These are phyloP conservation scores for Phytophthora uliginosa DNA, from an alignment of 352 stramenopile species.

Conservation along the genomic window DNA sequence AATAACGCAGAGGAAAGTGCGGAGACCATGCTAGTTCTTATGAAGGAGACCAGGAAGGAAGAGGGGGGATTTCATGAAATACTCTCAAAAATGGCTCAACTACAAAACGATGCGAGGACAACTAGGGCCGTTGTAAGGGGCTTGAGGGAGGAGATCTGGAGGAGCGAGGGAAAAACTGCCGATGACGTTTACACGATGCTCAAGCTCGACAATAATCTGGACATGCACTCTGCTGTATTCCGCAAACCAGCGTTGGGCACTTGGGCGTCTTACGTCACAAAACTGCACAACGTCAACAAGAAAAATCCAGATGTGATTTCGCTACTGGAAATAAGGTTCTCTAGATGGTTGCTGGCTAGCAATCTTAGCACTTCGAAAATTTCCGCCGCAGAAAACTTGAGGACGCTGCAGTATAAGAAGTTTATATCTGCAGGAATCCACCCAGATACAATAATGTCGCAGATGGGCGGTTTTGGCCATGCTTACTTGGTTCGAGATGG, in stretches of 20 bases:
- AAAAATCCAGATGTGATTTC: background rate
- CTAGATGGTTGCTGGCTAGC: background rate
- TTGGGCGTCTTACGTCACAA: constrained; percentile 2
- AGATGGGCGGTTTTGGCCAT: too few species aligned
- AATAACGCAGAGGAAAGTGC: too few species aligned
- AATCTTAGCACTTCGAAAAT: background rate
- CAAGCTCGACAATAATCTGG: background rate
- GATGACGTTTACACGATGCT: constrained; percentile 9
- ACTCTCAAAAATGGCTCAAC: background rate
- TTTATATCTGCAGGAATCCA: background rate
- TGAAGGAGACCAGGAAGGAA: background rate
- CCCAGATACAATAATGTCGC: background rate
- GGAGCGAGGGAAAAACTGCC: background rate
- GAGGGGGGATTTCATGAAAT: background rate
- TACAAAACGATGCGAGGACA: background rate
- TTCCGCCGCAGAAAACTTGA: background rate
- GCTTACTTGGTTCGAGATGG: too few species aligned
- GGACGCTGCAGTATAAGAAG: background rate
- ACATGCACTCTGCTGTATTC: background rate
- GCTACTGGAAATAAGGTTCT: background rate
- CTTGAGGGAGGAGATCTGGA: constrained; percentile 1
- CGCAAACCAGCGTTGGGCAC: background rate
- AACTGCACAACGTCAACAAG: background rate
- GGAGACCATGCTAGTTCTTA: too few species aligned
- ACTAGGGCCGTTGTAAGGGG: background rate